These are phyloP conservation scores for Xylariaceae sp. DNA, from an alignment of 2,329 filamentous ascomycete genomes.

Conservation along the genomic window DNA sequence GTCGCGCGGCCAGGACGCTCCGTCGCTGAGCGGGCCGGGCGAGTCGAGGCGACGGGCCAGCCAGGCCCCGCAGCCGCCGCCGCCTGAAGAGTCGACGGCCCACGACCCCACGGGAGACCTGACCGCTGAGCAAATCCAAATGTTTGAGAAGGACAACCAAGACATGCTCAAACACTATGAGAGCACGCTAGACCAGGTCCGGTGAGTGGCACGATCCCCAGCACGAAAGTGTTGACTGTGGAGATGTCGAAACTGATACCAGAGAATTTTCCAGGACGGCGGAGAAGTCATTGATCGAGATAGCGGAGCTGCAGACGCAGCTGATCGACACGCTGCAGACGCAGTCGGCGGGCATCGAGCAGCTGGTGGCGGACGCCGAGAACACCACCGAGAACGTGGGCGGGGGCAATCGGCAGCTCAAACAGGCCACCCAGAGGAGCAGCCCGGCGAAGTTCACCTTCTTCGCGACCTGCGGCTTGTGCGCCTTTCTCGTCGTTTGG, in stretches of 20 bases:
- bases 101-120: conserved; percentile 42
- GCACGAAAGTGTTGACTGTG: neutral
- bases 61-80: conserved; percentile 16
- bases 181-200: conserved; percentile 87
- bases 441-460: conserved; percentile 73
- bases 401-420: conserved; percentile 83
- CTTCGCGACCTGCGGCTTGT: conserved; percentile 69
- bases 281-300: conserved; percentile 85
- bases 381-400: conserved; percentile 80
- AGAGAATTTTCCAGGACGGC: conserved; percentile 55
- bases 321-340: conserved; percentile 78
- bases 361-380: conserved; percentile 76
- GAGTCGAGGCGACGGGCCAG: conserved; percentile 10
- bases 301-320: conserved; percentile 83
- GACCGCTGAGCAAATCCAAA: conserved; percentile 77
- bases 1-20: conserved; percentile 32
- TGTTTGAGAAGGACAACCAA: conserved; percentile 90
- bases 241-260: neutral
- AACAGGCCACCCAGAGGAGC: conserved; percentile 65
- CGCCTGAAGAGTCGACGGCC: conserved; percentile 16
- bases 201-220: conserved; percentile 47
- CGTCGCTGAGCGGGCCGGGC: neutral
- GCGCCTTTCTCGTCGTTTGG: conserved; percentile 68
- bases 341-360: conserved; percentile 83
- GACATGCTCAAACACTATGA: conserved; percentile 91